These are phyloP conservation scores for Piper longum DNA, from an alignment of 164 flowering plant genomes.

Conservation along the genomic window DNA sequence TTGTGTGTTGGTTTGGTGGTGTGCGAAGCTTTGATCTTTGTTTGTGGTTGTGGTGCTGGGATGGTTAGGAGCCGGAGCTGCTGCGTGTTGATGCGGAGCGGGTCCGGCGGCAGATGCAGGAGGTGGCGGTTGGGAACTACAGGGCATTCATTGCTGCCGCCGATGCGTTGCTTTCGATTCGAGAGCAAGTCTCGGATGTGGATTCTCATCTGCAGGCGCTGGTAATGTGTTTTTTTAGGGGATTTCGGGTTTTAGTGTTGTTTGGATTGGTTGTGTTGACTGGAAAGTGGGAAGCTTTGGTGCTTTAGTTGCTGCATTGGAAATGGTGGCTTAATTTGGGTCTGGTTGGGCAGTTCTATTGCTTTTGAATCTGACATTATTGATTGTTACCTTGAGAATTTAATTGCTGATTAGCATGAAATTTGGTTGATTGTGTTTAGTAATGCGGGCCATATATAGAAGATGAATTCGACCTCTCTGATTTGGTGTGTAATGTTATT, in stretches of 20 bases:
- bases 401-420: too few relatives aligned
- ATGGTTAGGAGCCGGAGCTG: conserved; percentile 76
- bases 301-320: neutral
- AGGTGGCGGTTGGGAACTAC: conserved; percentile 90
- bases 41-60: neutral
- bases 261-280: too few relatives aligned
- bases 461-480: too few relatives aligned
- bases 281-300: neutral
- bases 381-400: too few relatives aligned
- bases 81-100: conserved; percentile 94
- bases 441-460: too few relatives aligned
- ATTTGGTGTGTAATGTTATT: too few relatives aligned
- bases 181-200: conserved; percentile 61
- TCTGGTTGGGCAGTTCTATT: too few relatives aligned
- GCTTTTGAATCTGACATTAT: too few relatives aligned
- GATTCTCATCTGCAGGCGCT: conserved; percentile 77
- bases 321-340: neutral
- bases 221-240: conserved; percentile 23
- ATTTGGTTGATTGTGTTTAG: too few relatives aligned
- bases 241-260: neutral
- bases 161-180: conserved; percentile 66
- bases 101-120: conserved; percentile 89
- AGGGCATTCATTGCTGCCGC: conserved; percentile 92
- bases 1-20: neutral
- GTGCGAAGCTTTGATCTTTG: neutral